phyloP scores from a whole-genome alignment of 129 eudicot genomes.

The Tanacetum coccineum region DNA sequence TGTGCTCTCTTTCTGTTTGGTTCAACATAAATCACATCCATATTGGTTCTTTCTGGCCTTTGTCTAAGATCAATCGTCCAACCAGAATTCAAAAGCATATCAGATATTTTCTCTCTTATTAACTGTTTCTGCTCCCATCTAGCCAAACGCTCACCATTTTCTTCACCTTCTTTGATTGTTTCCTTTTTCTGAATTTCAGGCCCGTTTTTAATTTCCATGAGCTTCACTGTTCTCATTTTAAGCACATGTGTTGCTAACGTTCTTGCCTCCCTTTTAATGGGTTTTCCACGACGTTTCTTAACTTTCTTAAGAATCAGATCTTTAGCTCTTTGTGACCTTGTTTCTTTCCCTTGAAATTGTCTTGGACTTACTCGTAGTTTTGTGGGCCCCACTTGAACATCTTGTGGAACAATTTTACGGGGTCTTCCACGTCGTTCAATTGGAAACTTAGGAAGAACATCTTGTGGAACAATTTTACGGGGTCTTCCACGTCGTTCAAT shows the following conservation, averaged over 20 bases:
- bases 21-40: conserved; percentile 65
- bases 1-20: conserved; percentile 41
- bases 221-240: conserved; percentile 15
- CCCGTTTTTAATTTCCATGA: conserved; percentile 1
- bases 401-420: conserved; percentile 14
- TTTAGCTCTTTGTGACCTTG: not conserved
- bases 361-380: conserved; percentile 17
- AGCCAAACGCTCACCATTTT: conserved; percentile 21
- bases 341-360: conserved; percentile 20
- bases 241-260: conserved; percentile 18
- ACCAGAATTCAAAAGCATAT: conserved; percentile 59
- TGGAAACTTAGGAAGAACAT: not conserved
- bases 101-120: conserved; percentile 51
- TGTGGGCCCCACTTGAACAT: conserved; percentile 9
- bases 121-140: conserved; percentile 38
- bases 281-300: conserved; percentile 29
- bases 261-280: conserved; percentile 26
- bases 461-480: no score
- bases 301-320: conserved; percentile 20
- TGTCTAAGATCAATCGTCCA: conserved; percentile 69
- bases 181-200: conserved; percentile 1
- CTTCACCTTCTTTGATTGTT: not conserved
- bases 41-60: conserved; percentile 44
- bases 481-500: conserved; percentile 8
- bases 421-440: conserved; percentile 36